Conservation (phyloP, 1,284 basidiomycete species). For the Gomphus bonarii region DNA sequence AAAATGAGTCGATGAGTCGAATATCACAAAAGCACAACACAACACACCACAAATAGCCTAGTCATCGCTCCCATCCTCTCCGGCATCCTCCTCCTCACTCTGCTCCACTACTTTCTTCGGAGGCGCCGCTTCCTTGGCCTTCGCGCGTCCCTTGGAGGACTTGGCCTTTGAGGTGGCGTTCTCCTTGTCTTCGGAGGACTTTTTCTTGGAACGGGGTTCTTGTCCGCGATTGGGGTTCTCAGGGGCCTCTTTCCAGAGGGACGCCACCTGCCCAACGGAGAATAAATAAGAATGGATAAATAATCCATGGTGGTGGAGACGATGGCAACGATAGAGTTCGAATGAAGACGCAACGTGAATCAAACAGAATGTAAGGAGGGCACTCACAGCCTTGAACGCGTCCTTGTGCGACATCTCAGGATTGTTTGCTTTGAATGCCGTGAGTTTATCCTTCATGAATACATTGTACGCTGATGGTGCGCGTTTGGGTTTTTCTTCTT, state of each 20-base stretch:
- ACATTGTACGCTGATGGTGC: conserved; percentile 43
- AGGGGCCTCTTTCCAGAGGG: conserved; percentile 41
- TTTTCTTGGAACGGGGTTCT: conserved; percentile 24
- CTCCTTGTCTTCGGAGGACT: conserved; percentile 13
- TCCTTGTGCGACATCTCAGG: conserved; percentile 37
- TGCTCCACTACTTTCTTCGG: background rate
- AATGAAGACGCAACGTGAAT: background rate
- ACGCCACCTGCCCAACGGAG: conserved; percentile 32
- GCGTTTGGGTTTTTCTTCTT: conserved; percentile 39
- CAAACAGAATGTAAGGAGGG: background rate
- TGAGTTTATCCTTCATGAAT: conserved; percentile 42
- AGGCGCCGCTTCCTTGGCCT: background rate
- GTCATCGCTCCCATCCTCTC: background rate
- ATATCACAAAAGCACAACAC: too few species aligned
- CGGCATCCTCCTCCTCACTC: conserved; percentile 4
- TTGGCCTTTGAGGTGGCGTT: conserved; percentile 6
- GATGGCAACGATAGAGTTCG: too few species aligned
- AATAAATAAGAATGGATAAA: background rate
- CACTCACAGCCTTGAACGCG: conserved; percentile 39
- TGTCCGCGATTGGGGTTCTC: conserved; percentile 52
- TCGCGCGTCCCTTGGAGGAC: too few species aligned
- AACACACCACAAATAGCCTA: background rate
- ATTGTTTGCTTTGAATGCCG: conserved; percentile 41
- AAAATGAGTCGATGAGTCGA: too few species aligned
- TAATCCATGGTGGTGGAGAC: too few species aligned